phyloP scores from a whole-genome alignment of 129 eudicot genomes.

The Pittosporum tobira region DNA sequence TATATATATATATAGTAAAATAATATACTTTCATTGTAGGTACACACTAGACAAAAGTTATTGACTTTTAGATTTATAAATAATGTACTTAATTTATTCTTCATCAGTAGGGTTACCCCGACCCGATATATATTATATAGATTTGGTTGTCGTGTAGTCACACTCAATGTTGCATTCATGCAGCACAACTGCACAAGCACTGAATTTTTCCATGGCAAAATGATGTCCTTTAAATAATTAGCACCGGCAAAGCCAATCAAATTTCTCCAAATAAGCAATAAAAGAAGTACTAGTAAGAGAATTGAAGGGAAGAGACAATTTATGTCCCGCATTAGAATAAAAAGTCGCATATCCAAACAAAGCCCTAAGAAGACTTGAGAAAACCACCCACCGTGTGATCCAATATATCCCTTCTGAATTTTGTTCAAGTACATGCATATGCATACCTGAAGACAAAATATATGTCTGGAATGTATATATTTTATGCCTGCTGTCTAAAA shows the following conservation, averaged over 20 bases:
- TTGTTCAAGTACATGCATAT: constrained; percentile 11
- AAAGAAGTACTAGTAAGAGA: not conserved
- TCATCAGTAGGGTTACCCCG: too few relatives aligned
- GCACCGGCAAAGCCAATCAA: constrained; percentile 10
- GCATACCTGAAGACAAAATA: not conserved
- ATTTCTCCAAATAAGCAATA: constrained; percentile 4
- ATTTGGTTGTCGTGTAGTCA: constrained; percentile 24
- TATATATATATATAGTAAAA: too few relatives aligned
- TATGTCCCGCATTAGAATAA: constrained; percentile 16
- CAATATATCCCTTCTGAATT: constrained; percentile 12
- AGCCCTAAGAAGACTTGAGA: constrained; percentile 4
- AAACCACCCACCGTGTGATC: constrained; percentile 8
- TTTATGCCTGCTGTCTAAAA: too few relatives aligned
- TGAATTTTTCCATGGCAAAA: constrained; percentile 36
- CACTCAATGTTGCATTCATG: constrained; percentile 68
- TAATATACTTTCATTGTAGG: too few relatives aligned
- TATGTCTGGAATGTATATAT: not conserved
- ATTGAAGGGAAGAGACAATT: constrained; percentile 25
- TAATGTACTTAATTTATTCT: too few relatives aligned
- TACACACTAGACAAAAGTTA: too few relatives aligned
- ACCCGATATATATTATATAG: not conserved
- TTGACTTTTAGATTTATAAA: too few relatives aligned
- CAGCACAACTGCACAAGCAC: constrained; percentile 63
- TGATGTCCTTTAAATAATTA: constrained; percentile 1
- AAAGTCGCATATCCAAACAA: constrained; percentile 23